Evolutionary conservation across 192 early-diverging fungal genomes (phyloP).

Genomic region (Mycoemilia scoparia): DNA sequence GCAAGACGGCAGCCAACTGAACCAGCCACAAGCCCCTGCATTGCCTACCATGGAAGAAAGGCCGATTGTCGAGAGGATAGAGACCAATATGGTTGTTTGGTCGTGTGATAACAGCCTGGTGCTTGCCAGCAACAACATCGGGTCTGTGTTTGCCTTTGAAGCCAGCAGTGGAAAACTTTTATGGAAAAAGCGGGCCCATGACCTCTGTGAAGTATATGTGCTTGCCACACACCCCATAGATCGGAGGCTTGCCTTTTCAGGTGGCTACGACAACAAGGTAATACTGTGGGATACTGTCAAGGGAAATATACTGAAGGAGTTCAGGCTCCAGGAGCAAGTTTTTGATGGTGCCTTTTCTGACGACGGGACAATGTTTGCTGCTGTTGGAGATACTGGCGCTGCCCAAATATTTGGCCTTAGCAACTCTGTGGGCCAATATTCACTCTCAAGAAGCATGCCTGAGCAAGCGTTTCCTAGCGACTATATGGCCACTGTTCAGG

Average conservation of each 20-base stretch:
- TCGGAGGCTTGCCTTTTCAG: slow-evolving; percentile 49
- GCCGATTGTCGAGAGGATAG: slow-evolving; percentile 10
- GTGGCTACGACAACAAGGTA: slow-evolving; percentile 63
- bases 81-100: slow-evolving; percentile 48
- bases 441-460: slow-evolving; percentile 27
- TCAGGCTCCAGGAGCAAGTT: slow-evolving; percentile 33
- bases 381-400: slow-evolving; percentile 50
- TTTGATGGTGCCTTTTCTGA: slow-evolving; percentile 56
- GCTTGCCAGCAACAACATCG: slow-evolving; percentile 47
- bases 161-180: slow-evolving; percentile 36
- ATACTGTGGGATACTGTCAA: slow-evolving; percentile 61
- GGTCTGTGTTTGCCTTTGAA: slow-evolving; percentile 48
- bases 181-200: slow-evolving; percentile 18
- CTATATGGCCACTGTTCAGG: slow-evolving; percentile 45
- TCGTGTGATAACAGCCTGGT: slow-evolving; percentile 43
- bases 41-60: neutral
- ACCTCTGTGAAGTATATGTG: slow-evolving; percentile 43
- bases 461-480: slow-evolving; percentile 69
- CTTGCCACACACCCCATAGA: slow-evolving; percentile 59
- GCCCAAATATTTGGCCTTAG: slow-evolving; percentile 50
- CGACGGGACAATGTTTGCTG: slow-evolving; percentile 56
- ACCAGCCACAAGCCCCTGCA: neutral
- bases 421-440: slow-evolving; percentile 22
- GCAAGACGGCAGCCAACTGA: neutral
- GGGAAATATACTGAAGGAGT: slow-evolving; percentile 34